phyloP scores from a whole-genome alignment of 257 asterid genomes.

The Petrea volubilis region DNA sequence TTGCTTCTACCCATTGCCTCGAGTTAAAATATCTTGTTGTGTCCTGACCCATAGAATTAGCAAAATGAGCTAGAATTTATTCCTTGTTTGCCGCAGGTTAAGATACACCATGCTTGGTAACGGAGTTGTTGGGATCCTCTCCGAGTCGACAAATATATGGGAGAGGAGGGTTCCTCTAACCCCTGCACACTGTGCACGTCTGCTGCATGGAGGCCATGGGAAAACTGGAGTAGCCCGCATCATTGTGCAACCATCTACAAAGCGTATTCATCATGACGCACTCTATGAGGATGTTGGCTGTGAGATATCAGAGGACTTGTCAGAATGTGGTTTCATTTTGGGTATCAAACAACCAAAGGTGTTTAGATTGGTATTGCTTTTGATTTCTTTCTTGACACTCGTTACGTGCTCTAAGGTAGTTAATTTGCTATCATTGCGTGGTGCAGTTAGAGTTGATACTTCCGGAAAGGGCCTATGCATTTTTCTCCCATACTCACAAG shows the following conservation, averaged over 20 bases:
- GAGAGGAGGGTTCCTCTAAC: constrained; percentile 93
- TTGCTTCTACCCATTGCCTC: too few species aligned
- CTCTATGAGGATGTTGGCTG: constrained; percentile 97
- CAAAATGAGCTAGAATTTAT: not conserved
- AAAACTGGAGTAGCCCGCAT: constrained; percentile 86
- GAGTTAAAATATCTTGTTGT: too few species aligned
- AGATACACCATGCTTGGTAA: constrained; percentile 68
- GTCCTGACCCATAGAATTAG: not conserved
- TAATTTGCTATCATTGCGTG: not conserved
- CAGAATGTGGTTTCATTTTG: constrained; percentile 84
- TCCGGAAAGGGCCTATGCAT: constrained; percentile 80
- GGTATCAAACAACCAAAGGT: constrained; percentile 97
- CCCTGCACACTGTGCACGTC: constrained; percentile 89
- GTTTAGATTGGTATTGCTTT: constrained; percentile 8
- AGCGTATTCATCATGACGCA: constrained; percentile 88
- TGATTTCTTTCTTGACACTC: not conserved
- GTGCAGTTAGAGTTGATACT: constrained; percentile 96
- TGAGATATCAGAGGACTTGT: constrained; percentile 82
- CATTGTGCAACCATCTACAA: constrained; percentile 88
- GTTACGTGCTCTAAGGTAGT: not conserved
- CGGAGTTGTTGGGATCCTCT: constrained; percentile 86
- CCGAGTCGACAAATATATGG: constrained; percentile 98
- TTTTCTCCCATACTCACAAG: constrained; percentile 97
- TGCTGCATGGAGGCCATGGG: constrained; percentile 72
- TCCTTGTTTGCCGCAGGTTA: constrained; percentile 11